Conservation (phyloP, 2,329 filamentous ascomycete species). For the Zopfia rhizophila region DNA sequence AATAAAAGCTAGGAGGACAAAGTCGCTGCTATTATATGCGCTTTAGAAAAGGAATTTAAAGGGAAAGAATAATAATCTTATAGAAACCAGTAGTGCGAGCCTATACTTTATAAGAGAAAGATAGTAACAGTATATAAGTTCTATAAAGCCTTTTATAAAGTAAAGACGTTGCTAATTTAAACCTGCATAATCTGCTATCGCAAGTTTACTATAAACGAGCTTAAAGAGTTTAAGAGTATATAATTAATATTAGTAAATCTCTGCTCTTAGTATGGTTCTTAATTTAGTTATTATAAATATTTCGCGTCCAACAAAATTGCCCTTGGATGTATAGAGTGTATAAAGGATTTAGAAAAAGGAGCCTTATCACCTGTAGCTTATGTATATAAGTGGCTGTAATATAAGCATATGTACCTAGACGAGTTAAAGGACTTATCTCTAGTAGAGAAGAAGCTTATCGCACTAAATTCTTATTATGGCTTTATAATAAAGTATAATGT, state of each 20-base stretch:
- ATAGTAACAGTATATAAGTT: constrained; percentile 2
- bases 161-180: constrained; percentile 2
- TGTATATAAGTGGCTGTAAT: constrained; percentile 5
- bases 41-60: constrained; percentile 10
- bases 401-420: constrained; percentile 7
- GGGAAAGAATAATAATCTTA: constrained; percentile 7
- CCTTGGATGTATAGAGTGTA: constrained; percentile 1
- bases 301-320: background rate
- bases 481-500: constrained; percentile 14
- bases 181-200: constrained; percentile 7
- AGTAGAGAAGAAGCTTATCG: constrained; percentile 11
- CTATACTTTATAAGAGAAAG: constrained; percentile 4
- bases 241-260: too few species aligned
- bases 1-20: background rate
- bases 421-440: constrained; percentile 8
- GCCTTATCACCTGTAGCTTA: constrained; percentile 2
- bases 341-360: constrained; percentile 3
- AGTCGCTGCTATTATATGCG: background rate
- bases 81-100: constrained; percentile 1
- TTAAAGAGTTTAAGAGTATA: constrained; percentile 10
- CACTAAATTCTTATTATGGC: constrained; percentile 11
- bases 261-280: constrained; percentile 2
- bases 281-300: constrained; percentile 1
- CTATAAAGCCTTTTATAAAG: constrained; percentile 6
- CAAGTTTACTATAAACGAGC: constrained; percentile 3